phyloP scores from a whole-genome alignment of 1,284 basidiomycete genomes.

The Microbotryomycetes sp. region DNA sequence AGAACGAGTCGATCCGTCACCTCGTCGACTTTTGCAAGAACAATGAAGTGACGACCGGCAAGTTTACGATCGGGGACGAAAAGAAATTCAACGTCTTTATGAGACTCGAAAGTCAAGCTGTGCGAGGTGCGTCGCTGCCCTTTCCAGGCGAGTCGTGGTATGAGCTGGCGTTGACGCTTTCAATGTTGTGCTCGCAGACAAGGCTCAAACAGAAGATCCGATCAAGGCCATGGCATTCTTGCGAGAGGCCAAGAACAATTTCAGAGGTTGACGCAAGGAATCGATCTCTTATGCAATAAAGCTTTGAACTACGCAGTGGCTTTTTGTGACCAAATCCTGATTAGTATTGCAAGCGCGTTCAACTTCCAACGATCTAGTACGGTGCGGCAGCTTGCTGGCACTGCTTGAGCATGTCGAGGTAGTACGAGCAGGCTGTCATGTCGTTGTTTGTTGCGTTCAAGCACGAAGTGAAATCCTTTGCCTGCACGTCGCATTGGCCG shows the following conservation, averaged over 20 bases:
- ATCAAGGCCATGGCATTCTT: conserved; percentile 24
- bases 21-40: conserved; percentile 51
- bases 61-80: conserved; percentile 75
- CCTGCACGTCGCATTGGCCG: conserved; percentile 48
- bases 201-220: conserved; percentile 11
- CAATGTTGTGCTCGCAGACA: conserved; percentile 1
- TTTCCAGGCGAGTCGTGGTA: neutral
- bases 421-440: conserved; percentile 50
- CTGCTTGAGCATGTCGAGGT: conserved; percentile 47
- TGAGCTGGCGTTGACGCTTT: neutral
- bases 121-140: conserved; percentile 9
- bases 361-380: conserved; percentile 36
- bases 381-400: conserved; percentile 46
- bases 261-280: neutral
- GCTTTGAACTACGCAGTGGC: neutral
- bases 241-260: conserved; percentile 21
- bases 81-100: conserved; percentile 80
- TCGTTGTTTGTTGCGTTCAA: conserved; percentile 49
- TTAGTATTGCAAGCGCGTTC: neutral
- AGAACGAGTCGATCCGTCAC: conserved; percentile 51
- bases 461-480: conserved; percentile 51
- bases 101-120: conserved; percentile 42
- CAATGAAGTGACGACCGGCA: conserved; percentile 61
- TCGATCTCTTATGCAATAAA: neutral
- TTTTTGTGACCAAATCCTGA: neutral